Percentiles rank a stretch among this genome's conserved stretches.
Conservation (phyloP, 495 filamentous ascomycete species). For the Staphylotrichum tortipilum region DNA sequence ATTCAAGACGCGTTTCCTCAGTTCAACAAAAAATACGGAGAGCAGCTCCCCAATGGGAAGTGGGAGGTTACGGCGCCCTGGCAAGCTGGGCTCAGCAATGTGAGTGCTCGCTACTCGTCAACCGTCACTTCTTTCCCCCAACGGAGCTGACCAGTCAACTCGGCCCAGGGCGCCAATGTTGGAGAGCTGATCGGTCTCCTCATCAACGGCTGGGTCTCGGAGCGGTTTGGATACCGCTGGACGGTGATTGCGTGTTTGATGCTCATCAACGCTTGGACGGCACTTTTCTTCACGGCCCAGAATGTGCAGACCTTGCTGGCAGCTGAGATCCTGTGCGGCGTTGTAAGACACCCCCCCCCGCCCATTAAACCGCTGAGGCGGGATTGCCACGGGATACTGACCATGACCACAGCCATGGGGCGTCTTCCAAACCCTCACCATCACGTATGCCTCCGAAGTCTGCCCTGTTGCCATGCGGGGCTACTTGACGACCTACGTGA, state of each 20-base stretch:
- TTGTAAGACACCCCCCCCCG: constrained; percentile 34
- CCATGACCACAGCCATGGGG: constrained; percentile 50
- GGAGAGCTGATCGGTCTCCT: constrained; percentile 71
- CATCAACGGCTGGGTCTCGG: constrained; percentile 68
- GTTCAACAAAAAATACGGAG: constrained; percentile 66
- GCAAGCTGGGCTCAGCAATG: constrained; percentile 72
- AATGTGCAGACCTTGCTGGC: constrained; percentile 59
- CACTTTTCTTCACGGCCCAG: constrained; percentile 70
- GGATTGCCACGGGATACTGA: constrained; percentile 4
- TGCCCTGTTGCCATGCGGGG: constrained; percentile 63
- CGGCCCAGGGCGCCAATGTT: constrained; percentile 26
- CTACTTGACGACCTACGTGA: constrained; percentile 73
- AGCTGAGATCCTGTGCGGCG: constrained; percentile 68
- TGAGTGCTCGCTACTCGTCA: constrained; percentile 16
- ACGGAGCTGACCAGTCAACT: not conserved
- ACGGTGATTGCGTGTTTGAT: constrained; percentile 62
- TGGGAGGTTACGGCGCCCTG: constrained; percentile 66
- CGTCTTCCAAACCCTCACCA: constrained; percentile 69
- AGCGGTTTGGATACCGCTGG: constrained; percentile 63
- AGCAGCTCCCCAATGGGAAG: constrained; percentile 41
- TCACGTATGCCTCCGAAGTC: constrained; percentile 75
- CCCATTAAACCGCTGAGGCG: not conserved
- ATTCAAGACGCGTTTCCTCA: constrained; percentile 41
- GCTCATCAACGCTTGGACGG: constrained; percentile 57
- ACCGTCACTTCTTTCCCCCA: too few relatives aligned